Evolutionary conservation across 2,329 filamentous ascomycete genomes (phyloP), one percentile per base, ranked within the genome.

Genomic region (Colletotrichum tamarilloi): DNA sequence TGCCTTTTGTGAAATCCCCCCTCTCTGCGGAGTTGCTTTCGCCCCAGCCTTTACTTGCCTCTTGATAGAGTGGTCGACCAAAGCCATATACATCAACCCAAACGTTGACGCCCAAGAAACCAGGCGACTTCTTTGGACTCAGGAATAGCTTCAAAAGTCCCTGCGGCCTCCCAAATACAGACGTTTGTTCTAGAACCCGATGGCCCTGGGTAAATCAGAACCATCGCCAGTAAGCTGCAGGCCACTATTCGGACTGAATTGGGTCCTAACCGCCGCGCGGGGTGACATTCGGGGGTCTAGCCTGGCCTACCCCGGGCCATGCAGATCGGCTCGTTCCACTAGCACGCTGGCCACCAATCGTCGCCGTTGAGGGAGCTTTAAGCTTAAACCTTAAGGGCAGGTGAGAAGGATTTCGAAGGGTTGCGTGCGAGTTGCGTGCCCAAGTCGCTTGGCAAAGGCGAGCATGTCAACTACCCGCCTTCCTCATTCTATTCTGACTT

Each of bases 301-400:
- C 8, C 16, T 16, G 19, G 32, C 46, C 57, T 49, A 58, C 28
- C 56, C 46, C 16, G 9, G 52, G 38, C 52, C 26, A 55, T 53
- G 53, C 42, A 71, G 60, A 62, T 70, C 67, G 67, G 67, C 67
- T 62, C 56, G 24, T 65, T 52, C 35, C 67, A 64, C 19, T 38
- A 66, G 42, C 32, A 14, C 16, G 16, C 22, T 8, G 19, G 56
- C 24, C 28, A 57, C 64, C 57, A 72, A 63, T 58, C 14, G 35
- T 5, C 28, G 7, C 46, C 24, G 14, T 19, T 8, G 16, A 35
- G 32, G 35, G n/a, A 62, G 46, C 49, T 71, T 73, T 73, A 71
- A 73, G 71, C 71, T 73, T 73, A 73, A 71, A 73, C 67, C 35
- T 66, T 66, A 65, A 28, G 14, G 67, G 67, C 67, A 73, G 71